Base-by-base conservation (phyloP, 140 eudicot genomes). In the Flaveria floridana region DNA sequence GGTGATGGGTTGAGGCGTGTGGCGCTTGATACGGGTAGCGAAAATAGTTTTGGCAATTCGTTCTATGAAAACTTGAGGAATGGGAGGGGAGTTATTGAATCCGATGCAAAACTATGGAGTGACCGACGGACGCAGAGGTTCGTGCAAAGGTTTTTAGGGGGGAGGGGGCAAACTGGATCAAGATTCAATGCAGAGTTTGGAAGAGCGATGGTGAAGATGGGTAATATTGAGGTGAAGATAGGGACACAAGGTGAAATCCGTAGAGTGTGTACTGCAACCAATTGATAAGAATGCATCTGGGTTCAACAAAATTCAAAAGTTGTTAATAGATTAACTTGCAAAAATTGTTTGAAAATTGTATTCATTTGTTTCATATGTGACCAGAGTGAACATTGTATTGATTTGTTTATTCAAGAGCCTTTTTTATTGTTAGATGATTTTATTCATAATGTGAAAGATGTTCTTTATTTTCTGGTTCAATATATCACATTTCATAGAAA, bases 1-100 rank as follows among this genome's bases (percentile, higher is more conserved):
- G 89, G 89, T 0, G 83, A 85, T 53, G 80, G 75, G 3, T 6
- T 73, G 1, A 72, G 62, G 48, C 83, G 86, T 4, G 82, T 87
- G 55, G 83, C 76, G 25, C 78, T 87, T 7, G 78, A 73, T 46
- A 57, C 77, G 1, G 77, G 77, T 25, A 72, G 77, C 0, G 68
- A 9, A 2, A 56, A 56, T 11, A 72, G 28, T 0, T 72, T 72
- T 3, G 77, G 62, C 2, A 56, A 39, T 37, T 56, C 77, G 0
- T 72, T 56, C 77, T 72, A 34, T 3, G 11, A 16, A 13, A 72
- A 56, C 41, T 19, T 72, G 39, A 72, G 77, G 77, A 56, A 20
- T 8, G 6, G 56, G 10, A 2, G 77, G 14, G 77, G 77, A 18
- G 77, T 72, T 18, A 64, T 72, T 11, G 77, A 72, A 56, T 72